Evolutionary conservation across 345 rosid genomes (phyloP).

Genomic region (Limnanthes douglasii): DNA sequence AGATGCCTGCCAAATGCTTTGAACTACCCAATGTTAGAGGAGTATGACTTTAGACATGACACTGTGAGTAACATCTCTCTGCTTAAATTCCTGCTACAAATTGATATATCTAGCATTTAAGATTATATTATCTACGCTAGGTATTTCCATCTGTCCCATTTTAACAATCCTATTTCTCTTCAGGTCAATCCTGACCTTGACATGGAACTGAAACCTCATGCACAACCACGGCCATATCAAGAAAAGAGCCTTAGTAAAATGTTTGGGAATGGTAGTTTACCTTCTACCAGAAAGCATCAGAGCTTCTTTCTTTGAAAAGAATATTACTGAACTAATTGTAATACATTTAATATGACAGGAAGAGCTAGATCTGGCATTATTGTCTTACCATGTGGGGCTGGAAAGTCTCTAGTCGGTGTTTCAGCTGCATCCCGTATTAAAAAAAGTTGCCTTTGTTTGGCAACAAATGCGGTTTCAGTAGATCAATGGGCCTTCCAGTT

Average conservation of each 20-base stretch:
- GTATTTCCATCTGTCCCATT: constrained; percentile 4
- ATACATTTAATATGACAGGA: constrained; percentile 42
- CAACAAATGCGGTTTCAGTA: constrained; percentile 96
- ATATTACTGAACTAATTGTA: constrained; percentile 5
- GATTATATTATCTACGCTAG: constrained; percentile 1
- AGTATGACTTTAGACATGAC: constrained; percentile 90
- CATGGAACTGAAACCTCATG: constrained; percentile 86
- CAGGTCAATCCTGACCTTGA: constrained; percentile 94
- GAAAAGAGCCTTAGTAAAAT: constrained; percentile 96
- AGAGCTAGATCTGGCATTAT: constrained; percentile 98
- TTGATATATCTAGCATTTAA: background rate
- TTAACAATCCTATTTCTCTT: constrained; percentile 7
- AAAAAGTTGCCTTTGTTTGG: constrained; percentile 96
- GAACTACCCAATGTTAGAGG: constrained; percentile 98
- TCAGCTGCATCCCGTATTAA: constrained; percentile 85
- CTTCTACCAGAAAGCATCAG: background rate
- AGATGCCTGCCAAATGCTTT: constrained; percentile 95
- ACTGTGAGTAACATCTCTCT: constrained; percentile 31
- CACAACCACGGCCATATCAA: constrained; percentile 96
- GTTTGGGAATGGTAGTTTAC: constrained; percentile 84
- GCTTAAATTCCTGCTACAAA: background rate
- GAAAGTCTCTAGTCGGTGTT: constrained; percentile 94
- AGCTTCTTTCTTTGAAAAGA: background rate
- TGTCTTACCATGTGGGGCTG: constrained; percentile 97
- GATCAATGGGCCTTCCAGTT: constrained; percentile 99